A percentile compares a stretch with the other conserved stretches of the same genome.
Evolutionary conservation across 108 stramenopile species (phyloP).

Genomic region (Nitzschia sp.): DNA sequence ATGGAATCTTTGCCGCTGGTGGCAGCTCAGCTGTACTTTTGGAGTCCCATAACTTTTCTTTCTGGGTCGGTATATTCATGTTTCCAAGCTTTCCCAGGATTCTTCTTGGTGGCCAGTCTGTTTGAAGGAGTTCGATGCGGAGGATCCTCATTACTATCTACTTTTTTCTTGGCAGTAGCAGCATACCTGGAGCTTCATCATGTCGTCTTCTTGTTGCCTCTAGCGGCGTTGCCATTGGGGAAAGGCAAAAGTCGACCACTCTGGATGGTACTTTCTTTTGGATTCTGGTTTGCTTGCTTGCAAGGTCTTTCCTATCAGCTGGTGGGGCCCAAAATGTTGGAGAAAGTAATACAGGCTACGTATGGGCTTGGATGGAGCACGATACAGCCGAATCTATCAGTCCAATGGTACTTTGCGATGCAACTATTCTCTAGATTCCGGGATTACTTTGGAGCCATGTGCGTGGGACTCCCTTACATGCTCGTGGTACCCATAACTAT

Average conservation of each 20-base stretch:
- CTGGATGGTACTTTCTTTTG: slow-evolving; percentile 28
- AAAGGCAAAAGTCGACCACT: slow-evolving; percentile 1
- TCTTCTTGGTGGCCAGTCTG: slow-evolving; percentile 41
- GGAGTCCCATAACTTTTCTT: slow-evolving; percentile 59
- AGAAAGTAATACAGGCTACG: slow-evolving; percentile 34
- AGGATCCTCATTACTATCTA: slow-evolving; percentile 19
- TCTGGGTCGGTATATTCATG: slow-evolving; percentile 33
- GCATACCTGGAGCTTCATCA: slow-evolving; percentile 55
- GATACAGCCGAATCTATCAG: slow-evolving; percentile 56
- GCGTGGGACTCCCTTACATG: slow-evolving; percentile 53
- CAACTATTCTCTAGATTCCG: slow-evolving; percentile 80
- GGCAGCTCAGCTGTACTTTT: slow-evolving; percentile 46
- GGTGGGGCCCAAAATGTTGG: slow-evolving; percentile 24
- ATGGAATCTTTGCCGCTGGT: slow-evolving; percentile 46
- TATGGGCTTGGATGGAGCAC: slow-evolving; percentile 45
- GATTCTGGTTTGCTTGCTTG: slow-evolving; percentile 27
- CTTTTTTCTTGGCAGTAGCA: slow-evolving; percentile 55
- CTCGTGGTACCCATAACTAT: slow-evolving; percentile 59
- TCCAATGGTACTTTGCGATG: slow-evolving; percentile 82
- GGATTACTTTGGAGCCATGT: slow-evolving; percentile 56
- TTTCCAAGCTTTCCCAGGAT: slow-evolving; percentile 45
- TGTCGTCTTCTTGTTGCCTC: slow-evolving; percentile 44
- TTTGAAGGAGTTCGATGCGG: slow-evolving; percentile 29
- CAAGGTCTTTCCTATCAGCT: slow-evolving; percentile 31
- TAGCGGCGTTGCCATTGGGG: slow-evolving; percentile 22